Evolutionary conservation across 768 basidiomycete genomes (phyloP).

Genomic region (Rhizopogon vesiculosus): DNA sequence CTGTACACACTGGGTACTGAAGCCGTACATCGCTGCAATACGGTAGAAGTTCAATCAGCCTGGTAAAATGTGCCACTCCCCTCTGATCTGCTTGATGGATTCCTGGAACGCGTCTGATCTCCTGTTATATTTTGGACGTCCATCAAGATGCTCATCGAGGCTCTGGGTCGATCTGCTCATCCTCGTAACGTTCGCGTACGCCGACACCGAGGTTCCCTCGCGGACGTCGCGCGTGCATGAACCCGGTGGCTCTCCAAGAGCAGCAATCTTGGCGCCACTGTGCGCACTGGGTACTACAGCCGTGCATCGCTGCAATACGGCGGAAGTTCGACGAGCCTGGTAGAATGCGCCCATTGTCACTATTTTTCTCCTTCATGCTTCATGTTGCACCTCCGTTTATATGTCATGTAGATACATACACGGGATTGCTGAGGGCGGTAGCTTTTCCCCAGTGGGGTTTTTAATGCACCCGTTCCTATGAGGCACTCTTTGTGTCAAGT

Average conservation of each 20-base stretch:
- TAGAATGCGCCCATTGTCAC: background rate
- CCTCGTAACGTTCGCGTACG: slow-evolving; percentile 1
- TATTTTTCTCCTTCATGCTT: background rate
- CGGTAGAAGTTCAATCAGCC: background rate
- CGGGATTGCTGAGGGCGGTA: slow-evolving; percentile 9
- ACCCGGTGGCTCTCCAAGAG: slow-evolving; percentile 1
- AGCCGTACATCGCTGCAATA: background rate
- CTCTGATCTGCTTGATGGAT: background rate
- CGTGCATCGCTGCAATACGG: slow-evolving; percentile 5
- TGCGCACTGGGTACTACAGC: slow-evolving; percentile 2
- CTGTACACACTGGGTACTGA: background rate
- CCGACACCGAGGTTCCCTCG: slow-evolving; percentile 5
- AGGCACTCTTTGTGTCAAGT: slow-evolving; percentile 1
- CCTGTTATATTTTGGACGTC: background rate
- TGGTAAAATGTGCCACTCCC: background rate
- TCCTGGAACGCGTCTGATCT: too few relatives aligned
- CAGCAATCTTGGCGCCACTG: slow-evolving; percentile 2
- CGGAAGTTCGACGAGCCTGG: background rate
- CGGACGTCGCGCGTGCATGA: slow-evolving; percentile 7
- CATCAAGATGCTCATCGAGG: background rate
- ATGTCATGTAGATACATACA: background rate
- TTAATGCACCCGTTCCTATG: slow-evolving; percentile 9
- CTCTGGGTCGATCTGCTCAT: background rate
- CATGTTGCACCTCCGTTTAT: background rate
- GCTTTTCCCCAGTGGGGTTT: slow-evolving; percentile 12